Base-by-base conservation (phyloP, 2,329 filamentous ascomycete genomes). In the Cryphonectria japonica region DNA sequence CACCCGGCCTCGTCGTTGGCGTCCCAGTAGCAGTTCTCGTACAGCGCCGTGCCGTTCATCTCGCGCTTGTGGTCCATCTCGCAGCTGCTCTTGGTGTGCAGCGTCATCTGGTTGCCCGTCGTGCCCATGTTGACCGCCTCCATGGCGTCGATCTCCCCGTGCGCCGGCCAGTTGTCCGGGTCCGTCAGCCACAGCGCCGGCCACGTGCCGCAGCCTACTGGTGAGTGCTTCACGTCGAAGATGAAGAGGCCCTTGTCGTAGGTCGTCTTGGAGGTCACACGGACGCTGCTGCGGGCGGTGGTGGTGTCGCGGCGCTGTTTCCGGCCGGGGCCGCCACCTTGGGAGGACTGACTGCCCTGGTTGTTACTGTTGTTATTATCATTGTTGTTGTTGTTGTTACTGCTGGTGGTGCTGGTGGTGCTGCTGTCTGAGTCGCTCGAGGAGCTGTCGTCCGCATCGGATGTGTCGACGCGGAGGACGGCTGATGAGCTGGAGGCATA, bases 151-250 rank as follows among this genome's bases (percentile, higher is more conserved):
- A 91, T 90, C 78, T 92, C 90, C 71, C 90, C 90, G 73, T 91
- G 84, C 6, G 78, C 75, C 3, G 91, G 90, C 90, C 90, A 91
- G 80, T 89, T 85, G 74, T 77, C 79, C 0, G 83, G 81, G 77
- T 92, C 90, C 0, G 84, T 83, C 8, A 92, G 82, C 91, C 91
- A 92, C 14, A 93, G 83, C 0, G 91, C 85, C 1, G 89, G 88
- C 90, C 88, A 92, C 32, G 85, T 88, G 3, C 84, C 88, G 76
- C 89, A 92, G 59, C 88, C 89, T 75, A 84, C 87, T 0, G 89
- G 90, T 0, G 87, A 87, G 79, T 91, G 89, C 72, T 85, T 83
- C 74, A 92, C 83, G 76, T 92, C 89, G 75, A 92, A 92, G 75
- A 92, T 81, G 80, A 91, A 92, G n/a, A 92, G 85, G 0, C 89